A percentile compares a stretch with the other conserved stretches of the same genome.
Conservation (phyloP, 2,329 filamentous ascomycete genomes). For the Didymella exigua region DNA sequence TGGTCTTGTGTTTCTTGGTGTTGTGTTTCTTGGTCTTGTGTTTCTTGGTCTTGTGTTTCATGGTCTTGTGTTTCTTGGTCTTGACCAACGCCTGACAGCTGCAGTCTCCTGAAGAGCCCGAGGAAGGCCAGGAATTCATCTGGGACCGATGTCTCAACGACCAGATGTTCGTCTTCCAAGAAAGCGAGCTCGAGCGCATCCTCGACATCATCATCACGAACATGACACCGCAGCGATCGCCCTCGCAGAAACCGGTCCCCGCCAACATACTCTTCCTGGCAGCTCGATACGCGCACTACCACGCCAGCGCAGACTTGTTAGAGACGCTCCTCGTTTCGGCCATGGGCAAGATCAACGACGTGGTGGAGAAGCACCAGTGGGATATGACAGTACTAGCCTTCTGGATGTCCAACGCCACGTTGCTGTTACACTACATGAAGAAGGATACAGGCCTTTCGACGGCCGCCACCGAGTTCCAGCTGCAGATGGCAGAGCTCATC, state of each 20-base stretch:
- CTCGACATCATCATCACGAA: conserved; percentile 95
- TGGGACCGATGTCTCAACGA: conserved; percentile 95
- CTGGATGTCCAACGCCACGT: conserved; percentile 96
- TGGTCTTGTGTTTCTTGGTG: no score
- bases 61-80: neutral
- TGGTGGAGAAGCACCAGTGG: conserved; percentile 96
- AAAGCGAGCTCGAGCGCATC: conserved; percentile 87
- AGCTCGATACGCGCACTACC: conserved; percentile 94
- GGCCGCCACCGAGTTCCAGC: conserved; percentile 86
- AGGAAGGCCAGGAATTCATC: conserved; percentile 91
- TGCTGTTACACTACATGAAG: conserved; percentile 94
- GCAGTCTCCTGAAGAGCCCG: conserved; percentile 70
- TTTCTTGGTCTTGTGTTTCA: neutral
- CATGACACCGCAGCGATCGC: conserved; percentile 94
- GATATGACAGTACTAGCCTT: conserved; percentile 99
- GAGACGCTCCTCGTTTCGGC: conserved; percentile 80
- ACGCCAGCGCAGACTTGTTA: conserved; percentile 84
- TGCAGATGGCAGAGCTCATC: conserved; percentile 89
- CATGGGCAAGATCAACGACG: conserved; percentile 95
- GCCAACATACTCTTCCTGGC: conserved; percentile 97
- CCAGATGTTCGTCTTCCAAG: conserved; percentile 99
- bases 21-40: neutral
- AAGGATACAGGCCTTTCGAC: conserved; percentile 84
- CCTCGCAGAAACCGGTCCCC: conserved; percentile 95
- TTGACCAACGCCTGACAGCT: conserved; percentile 27